Evolutionary conservation across 1,284 basidiomycete species (phyloP), one percentile per base, ranked within the genome.

Genomic region (Apiotrichum mycotoxinovorans): DNA sequence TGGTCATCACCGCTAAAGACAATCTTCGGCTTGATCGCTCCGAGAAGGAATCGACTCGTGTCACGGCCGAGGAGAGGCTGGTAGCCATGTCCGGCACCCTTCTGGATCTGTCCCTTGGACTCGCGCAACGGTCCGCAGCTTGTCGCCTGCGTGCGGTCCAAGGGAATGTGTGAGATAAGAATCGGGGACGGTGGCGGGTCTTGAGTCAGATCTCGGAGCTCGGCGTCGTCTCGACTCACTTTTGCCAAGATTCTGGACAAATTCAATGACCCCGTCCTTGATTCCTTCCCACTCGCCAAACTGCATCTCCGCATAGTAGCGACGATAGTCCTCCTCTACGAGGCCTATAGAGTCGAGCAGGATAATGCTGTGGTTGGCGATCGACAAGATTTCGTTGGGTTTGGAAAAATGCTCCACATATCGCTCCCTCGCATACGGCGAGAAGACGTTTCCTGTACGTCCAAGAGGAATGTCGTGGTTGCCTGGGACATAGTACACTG

Each of bases 391-490:
- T 2, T 63, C 52, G 61, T 76, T 76, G 11, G 72, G 69, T 15
- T 64, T 60, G 2, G 71, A 71, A 54, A 78, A 78, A 58, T 85
- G 82, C 15, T 82, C 73, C 3, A 72, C 76, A 70, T 88, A 94
- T 37, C 89, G 83, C 22, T 79, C 74, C 20, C 82, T 80, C 0
- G 87, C 84, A 50, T 81, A 68, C 20, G 82, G 78, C 2, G 87
- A 87, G 70, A 83, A 82, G 11, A 78, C 69, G 10, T 77, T 61
- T 27, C 38, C 45, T 30, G 46, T 44, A 17, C 86, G 18, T 10
- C 37, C 87, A 60, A 89, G 80, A 35, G 88, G 88, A 44, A 93
- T 80, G 66, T 94, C 91, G 70, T 89, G 87, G 67, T 94, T 94
- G 14, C 91, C 91, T 1, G 89, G 87, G n/a, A 92, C 76, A 68